Evolutionary conservation across 2,329 filamentous ascomycete genomes (phyloP), one percentile per base, ranked within the genome.

Genomic region (Colletotrichum plurivorum): DNA sequence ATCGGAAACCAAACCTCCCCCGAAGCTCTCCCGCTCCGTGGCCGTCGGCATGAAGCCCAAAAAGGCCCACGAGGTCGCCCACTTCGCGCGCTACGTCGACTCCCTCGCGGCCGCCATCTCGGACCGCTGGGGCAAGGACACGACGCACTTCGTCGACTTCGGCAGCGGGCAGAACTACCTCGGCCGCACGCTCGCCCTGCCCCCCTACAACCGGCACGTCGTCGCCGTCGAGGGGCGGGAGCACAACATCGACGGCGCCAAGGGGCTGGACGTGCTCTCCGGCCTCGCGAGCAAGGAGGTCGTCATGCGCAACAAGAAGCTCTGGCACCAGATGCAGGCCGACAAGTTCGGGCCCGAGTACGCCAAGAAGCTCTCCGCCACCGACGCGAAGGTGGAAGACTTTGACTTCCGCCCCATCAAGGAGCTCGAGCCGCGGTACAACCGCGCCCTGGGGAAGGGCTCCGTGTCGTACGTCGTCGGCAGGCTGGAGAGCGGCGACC

Each of bases 81-180:
- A 96, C 76, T 98, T 98, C 76, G 93, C 95, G n/a, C 88, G 88
- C 71, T 98, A 95, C 75, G 89, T 98, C 60, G 88, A 94, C 57
- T 76, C 81, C 3, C 82, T 92, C 10, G 85, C 88, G 0, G 80
- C 82, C 62, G 85, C 88, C 31, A 86, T 97, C 25, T 85, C 88
- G 3, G 77, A 83, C 2, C 82, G 88, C 1, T 87, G 91, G 49
- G 83, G 84, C 0, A 80, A 84, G 55, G 81, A 85, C 15, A 90
- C 98, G 69, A 93, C 94, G 0, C 95, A 98, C 81, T 90, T 97
- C 67, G 92, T 98, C 56, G 96, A 99, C 81, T 97, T 98, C 79
- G 96, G 96, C 31, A 97, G 94, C 61, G 96, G 96, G 0, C 95
- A 98, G 79, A 98, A 98, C 77, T 99, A 99, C 76, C 89, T 99